Evolutionary conservation across 1,284 basidiomycete genomes (phyloP).

Genomic region (Hymenochaete sp.): DNA sequence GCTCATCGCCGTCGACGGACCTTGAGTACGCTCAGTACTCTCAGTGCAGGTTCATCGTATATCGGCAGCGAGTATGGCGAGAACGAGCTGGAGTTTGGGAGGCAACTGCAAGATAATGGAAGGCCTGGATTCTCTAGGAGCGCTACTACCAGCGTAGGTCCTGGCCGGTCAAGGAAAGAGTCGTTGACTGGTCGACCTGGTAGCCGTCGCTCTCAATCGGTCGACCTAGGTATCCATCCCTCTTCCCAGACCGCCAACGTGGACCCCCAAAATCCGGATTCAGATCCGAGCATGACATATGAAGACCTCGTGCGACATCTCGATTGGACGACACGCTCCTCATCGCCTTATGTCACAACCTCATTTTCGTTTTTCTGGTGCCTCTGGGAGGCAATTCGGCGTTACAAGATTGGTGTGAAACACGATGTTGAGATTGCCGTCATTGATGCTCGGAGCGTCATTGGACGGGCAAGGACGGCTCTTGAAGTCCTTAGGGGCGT

Average conservation of each 20-base stretch:
- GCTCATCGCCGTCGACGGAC: constrained; percentile 11
- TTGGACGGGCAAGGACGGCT: constrained; percentile 45
- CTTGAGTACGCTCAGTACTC: constrained; percentile 14
- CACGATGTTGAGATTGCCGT: constrained; percentile 68
- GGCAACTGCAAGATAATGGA: too few relatives aligned
- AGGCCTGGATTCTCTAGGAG: too few relatives aligned
- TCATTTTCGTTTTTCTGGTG: constrained; percentile 75
- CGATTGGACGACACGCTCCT: constrained; percentile 63
- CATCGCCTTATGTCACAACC: constrained; percentile 60
- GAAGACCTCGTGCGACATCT: constrained; percentile 56
- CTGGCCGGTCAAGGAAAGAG: neutral
- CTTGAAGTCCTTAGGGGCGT: constrained; percentile 8
- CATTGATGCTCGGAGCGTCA: constrained; percentile 56
- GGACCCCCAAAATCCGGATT: too few relatives aligned
- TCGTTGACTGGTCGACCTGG: neutral
- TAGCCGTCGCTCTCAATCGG: neutral
- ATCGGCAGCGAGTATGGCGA: constrained; percentile 9
- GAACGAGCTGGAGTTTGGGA: neutral
- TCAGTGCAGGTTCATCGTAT: constrained; percentile 11
- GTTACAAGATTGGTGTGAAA: constrained; percentile 59
- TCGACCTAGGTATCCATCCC: neutral
- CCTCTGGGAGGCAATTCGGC: constrained; percentile 68
- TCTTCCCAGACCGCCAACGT: neutral
- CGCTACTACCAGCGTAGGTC: neutral
- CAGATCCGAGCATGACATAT: constrained; percentile 20